Evolutionary conservation across 1,139 yeast genomes (phyloP).

Genomic region (Candida sp.): DNA sequence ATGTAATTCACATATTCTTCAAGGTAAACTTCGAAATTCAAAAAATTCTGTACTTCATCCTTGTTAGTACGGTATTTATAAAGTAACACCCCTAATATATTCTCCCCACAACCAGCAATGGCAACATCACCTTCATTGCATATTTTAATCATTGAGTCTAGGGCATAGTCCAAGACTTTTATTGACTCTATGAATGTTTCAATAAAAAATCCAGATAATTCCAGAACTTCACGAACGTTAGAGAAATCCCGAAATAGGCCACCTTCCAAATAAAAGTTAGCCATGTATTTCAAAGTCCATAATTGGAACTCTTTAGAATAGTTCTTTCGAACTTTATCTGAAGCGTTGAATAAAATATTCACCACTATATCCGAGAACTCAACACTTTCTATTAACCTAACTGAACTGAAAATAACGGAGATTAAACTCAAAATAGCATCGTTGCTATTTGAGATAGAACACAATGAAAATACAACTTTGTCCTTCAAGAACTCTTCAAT

Average conservation of each 20-base stretch:
- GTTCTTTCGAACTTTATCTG: constrained; percentile 4
- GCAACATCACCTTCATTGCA: constrained; percentile 8
- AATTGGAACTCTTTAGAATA: constrained; percentile 18
- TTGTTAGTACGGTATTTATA: constrained; percentile 13
- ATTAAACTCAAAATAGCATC: constrained; percentile 12
- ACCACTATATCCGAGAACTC: constrained; percentile 15
- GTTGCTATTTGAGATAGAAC: not conserved
- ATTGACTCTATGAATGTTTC: constrained; percentile 10
- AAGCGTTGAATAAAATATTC: constrained; percentile 13
- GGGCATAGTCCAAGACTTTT: constrained; percentile 12
- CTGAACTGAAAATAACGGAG: constrained; percentile 15
- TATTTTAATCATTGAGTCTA: constrained; percentile 10
- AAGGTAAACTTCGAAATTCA: constrained; percentile 13
- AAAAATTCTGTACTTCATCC: constrained; percentile 13
- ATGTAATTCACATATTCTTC: constrained; percentile 14
- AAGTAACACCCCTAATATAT: constrained; percentile 35
- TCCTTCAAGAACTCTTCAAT: constrained; percentile 19
- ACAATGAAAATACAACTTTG: constrained; percentile 6
- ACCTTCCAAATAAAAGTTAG: constrained; percentile 29
- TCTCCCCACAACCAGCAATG: constrained; percentile 30
- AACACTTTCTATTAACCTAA: constrained; percentile 6
- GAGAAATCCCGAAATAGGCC: constrained; percentile 4
- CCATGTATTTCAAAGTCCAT: constrained; percentile 45
- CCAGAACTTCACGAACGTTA: constrained; percentile 5
- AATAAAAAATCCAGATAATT: constrained; percentile 9